A percentile compares a stretch with the other conserved stretches of the same genome.
phyloP scores from a whole-genome alignment of 306 rosid species.

The Carpinus fangiana region DNA sequence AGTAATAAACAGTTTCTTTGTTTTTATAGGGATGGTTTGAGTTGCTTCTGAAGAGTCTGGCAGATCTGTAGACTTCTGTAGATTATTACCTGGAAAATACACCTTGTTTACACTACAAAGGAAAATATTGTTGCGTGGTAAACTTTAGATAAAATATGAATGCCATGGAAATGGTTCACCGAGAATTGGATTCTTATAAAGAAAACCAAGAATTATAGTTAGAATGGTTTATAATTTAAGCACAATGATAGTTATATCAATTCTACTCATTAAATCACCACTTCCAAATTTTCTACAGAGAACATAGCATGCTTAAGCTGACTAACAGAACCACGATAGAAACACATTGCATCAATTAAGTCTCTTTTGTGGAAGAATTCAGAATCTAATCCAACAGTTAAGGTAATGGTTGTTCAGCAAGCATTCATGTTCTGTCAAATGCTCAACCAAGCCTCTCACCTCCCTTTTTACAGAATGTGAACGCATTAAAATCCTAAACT shows the following conservation, averaged over 20 bases:
- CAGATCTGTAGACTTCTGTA: conserved; percentile 21
- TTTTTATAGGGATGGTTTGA: conserved; percentile 36
- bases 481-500: no score
- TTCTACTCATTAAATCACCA: neutral
- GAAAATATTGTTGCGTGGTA: neutral
- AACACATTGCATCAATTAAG: neutral
- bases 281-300: neutral
- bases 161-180: neutral
- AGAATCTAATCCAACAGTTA: neutral
- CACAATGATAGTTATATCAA: neutral
- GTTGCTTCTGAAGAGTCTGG: conserved; percentile 35
- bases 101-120: neutral
- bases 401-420: neutral
- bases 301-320: neutral
- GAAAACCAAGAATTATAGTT: neutral
- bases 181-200: neutral
- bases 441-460: neutral
- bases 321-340: neutral
- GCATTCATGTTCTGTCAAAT: neutral
- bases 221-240: neutral
- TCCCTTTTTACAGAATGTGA: neutral
- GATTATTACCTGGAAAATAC: conserved; percentile 35
- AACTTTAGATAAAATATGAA: neutral
- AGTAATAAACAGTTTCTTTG: conserved; percentile 56
- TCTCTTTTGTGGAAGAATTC: neutral